Evolutionary conservation across 2,329 filamentous ascomycete species (phyloP).

Genomic region (Aspergillus unguis): DNA sequence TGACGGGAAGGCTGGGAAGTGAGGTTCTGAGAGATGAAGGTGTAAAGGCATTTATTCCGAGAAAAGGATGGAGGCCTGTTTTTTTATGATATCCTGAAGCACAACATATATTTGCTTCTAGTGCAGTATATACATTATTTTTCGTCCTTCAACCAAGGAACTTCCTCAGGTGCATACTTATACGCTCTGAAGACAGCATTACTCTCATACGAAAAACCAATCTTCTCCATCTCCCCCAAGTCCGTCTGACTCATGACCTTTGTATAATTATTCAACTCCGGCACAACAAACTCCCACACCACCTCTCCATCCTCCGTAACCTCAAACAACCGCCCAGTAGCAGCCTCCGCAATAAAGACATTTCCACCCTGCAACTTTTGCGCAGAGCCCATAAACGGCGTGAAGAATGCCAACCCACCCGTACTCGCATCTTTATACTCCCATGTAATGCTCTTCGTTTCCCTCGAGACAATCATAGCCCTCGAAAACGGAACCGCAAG

Average conservation of each 20-base stretch:
- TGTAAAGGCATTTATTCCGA: constrained; percentile 54
- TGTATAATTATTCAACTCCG: constrained; percentile 41
- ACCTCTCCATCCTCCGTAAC: constrained; percentile 42
- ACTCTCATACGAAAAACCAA: constrained; percentile 38
- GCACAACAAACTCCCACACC: constrained; percentile 46
- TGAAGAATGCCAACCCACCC: constrained; percentile 43
- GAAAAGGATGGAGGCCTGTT: constrained; percentile 58
- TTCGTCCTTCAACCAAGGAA: constrained; percentile 27
- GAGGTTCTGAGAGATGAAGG: constrained; percentile 63
- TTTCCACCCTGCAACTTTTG: constrained; percentile 44
- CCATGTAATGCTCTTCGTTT: constrained; percentile 45
- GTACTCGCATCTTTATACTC: constrained; percentile 41
- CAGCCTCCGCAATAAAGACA: constrained; percentile 44
- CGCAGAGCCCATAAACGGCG: constrained; percentile 48
- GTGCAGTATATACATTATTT: too few species aligned
- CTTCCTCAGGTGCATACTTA: constrained; percentile 41
- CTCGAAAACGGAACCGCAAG: constrained; percentile 43
- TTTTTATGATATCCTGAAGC: constrained; percentile 14
- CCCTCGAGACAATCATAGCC: constrained; percentile 41
- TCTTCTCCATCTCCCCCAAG: constrained; percentile 34
- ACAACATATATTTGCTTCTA: too few species aligned
- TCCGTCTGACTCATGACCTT: constrained; percentile 21
- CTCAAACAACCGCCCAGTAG: constrained; percentile 45
- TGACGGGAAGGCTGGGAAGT: constrained; percentile 59
- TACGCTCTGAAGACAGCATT: constrained; percentile 48